phyloP scores from a whole-genome alignment of 2,329 filamentous ascomycete genomes.

The Hypoxylon sp. region DNA sequence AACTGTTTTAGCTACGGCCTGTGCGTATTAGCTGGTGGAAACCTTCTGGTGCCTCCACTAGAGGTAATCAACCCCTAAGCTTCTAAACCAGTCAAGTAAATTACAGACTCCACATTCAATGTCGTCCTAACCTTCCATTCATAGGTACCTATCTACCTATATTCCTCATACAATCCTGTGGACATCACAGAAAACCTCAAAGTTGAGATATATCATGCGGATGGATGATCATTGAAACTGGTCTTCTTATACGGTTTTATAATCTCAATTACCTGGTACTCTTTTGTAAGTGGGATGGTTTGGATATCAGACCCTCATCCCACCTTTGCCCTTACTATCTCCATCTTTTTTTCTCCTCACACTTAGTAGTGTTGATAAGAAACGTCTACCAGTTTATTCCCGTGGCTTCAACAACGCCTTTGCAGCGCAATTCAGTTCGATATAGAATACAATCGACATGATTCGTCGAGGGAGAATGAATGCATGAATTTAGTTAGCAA shows the following conservation, averaged over 20 bases:
- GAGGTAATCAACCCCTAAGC: not conserved
- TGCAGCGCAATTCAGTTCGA: not conserved
- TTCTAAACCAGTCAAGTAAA: too few species aligned
- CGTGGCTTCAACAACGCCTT: not conserved
- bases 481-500: not conserved
- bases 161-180: not conserved
- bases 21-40: not conserved
- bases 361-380: slow-evolving; percentile 4
- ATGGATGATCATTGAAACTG: not conserved
- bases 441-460: not conserved
- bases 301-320: slow-evolving; percentile 2
- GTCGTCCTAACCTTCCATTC: not conserved
- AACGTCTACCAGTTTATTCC: not conserved
- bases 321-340: slow-evolving; percentile 6
- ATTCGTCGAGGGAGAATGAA: not conserved
- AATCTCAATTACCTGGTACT: not conserved
- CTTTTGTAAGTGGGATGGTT: slow-evolving; percentile 13
- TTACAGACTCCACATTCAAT: too few species aligned
- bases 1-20: not conserved
- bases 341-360: not conserved
- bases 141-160: too few species aligned
- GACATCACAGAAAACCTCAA: not conserved
- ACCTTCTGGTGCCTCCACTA: not conserved
- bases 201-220: not conserved
- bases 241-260: not conserved